These are phyloP conservation scores for Populus hybrid DNA, from an alignment of 441 rosid species.

Conservation along the genomic window DNA sequence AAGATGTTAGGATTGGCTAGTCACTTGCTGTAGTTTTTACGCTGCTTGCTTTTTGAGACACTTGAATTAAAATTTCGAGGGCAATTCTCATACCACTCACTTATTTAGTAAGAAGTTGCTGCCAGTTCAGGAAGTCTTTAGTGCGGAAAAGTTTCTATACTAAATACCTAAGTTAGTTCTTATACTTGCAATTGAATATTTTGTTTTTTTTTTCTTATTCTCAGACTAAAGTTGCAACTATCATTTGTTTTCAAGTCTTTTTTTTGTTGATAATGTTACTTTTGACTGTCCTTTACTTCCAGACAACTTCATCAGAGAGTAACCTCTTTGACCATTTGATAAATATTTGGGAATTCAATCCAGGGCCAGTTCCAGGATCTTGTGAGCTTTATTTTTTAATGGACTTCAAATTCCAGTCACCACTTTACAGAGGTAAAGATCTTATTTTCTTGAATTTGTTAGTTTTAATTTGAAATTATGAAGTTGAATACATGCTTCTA, in stretches of 20 bases:
- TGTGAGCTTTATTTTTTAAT: constrained; percentile 69
- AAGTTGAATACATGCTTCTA: neutral
- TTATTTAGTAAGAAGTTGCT: neutral
- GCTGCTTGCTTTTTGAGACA: neutral
- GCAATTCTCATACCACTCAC: neutral
- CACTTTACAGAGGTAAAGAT: constrained; percentile 78
- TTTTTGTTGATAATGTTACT: constrained; percentile 4
- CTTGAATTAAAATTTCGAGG: neutral
- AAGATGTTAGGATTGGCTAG: too few species aligned
- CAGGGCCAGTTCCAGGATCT: constrained; percentile 74
- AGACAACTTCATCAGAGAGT: constrained; percentile 72
- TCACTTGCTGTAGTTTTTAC: neutral
- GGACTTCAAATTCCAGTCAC: constrained; percentile 88
- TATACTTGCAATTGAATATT: neutral
- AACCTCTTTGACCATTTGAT: constrained; percentile 75
- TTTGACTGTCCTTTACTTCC: constrained; percentile 24
- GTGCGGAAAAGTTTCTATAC: neutral
- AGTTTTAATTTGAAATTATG: neutral
- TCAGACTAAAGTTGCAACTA: neutral
- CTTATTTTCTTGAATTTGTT: neutral
- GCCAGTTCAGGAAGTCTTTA: neutral
- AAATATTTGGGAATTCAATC: constrained; percentile 82
- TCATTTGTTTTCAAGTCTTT: neutral
- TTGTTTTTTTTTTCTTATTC: neutral
- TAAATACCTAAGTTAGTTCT: neutral